These are phyloP conservation scores for Cladobotryum protrusum DNA, from an alignment of 2,329 filamentous ascomycete genomes.

Conservation along the genomic window DNA sequence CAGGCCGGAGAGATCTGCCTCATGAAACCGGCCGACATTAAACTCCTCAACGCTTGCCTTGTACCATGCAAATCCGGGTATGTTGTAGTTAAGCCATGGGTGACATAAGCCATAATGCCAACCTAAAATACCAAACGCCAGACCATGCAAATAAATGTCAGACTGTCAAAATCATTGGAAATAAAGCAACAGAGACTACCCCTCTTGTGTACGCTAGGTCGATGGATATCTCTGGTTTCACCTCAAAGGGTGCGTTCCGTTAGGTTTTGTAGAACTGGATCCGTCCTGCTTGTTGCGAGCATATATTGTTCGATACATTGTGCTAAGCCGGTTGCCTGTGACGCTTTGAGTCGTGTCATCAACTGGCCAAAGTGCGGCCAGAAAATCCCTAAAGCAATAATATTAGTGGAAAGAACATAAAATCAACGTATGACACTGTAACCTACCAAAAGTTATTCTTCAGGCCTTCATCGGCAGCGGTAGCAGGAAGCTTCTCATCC, in stretches of 20 bases:
- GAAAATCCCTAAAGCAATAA: slow-evolving; percentile 33
- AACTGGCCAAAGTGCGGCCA: slow-evolving; percentile 41
- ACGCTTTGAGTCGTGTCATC: slow-evolving; percentile 39
- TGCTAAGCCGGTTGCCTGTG: slow-evolving; percentile 37
- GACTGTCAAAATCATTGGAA: slow-evolving; percentile 11
- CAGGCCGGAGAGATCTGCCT: slow-evolving; percentile 3
- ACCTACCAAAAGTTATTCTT: slow-evolving; percentile 48
- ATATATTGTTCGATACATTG: slow-evolving; percentile 38
- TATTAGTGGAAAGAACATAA: slow-evolving; percentile 15
- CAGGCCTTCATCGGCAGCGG: slow-evolving; percentile 34
- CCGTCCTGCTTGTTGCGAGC: slow-evolving; percentile 26
- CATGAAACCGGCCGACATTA: slow-evolving; percentile 12
- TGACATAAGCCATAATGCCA: slow-evolving; percentile 17
- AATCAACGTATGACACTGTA: neutral
- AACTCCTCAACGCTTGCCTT: slow-evolving; percentile 17
- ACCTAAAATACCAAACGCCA: slow-evolving; percentile 19
- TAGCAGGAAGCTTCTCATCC: slow-evolving; percentile 38
- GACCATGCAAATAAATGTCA: slow-evolving; percentile 21
- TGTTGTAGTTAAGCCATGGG: slow-evolving; percentile 18
- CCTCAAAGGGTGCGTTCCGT: slow-evolving; percentile 23
- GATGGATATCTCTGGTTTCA: neutral
- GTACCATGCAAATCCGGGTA: slow-evolving; percentile 23
- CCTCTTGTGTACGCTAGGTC: no score
- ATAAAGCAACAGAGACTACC: slow-evolving; percentile 7
- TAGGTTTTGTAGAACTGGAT: slow-evolving; percentile 24